Percentiles rank a stretch among this genome's conserved stretches.
Conservation (phyloP, 2,329 filamentous ascomycete species). For the Exophiala alcalophila region DNA sequence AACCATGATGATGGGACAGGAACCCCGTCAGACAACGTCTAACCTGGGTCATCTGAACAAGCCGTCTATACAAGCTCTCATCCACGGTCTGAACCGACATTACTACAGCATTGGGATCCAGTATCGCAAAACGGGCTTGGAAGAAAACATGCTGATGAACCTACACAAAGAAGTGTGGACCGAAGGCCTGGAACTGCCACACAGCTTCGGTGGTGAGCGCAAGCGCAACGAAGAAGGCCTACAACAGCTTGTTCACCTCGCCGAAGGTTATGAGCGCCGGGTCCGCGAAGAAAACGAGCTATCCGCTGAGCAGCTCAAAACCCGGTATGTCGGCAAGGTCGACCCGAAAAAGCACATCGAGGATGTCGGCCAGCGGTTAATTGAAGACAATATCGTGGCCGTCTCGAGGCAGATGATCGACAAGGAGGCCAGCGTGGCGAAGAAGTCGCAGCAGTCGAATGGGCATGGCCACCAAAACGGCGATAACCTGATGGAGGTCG, state of each 20-base stretch:
- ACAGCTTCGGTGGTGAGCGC: conserved; percentile 86
- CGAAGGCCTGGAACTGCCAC: conserved; percentile 92
- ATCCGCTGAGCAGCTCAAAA: conserved; percentile 96
- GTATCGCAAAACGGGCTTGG: conserved; percentile 93
- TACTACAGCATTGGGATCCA: conserved; percentile 99
- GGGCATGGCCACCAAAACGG: conserved; percentile 47
- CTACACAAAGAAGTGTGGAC: conserved; percentile 99
- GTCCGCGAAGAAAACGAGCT: conserved; percentile 98
- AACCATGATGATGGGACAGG: conserved; percentile 95
- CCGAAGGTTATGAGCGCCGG: conserved; percentile 96
- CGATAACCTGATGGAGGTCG: conserved; percentile 64
- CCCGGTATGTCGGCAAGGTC: conserved; percentile 96
- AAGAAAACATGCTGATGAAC: conserved; percentile 99
- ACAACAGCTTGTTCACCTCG: conserved; percentile 80
- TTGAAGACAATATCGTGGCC: conserved; percentile 98
- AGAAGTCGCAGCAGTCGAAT: conserved; percentile 55
- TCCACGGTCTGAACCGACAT: conserved; percentile 95
- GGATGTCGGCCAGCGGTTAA: conserved; percentile 91
- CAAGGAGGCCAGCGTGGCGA: conserved; percentile 92
- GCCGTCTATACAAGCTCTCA: conserved; percentile 98
- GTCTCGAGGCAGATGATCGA: conserved; percentile 99
- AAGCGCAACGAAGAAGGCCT: conserved; percentile 82
- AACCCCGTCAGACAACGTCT: conserved; percentile 94
- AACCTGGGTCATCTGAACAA: conserved; percentile 98
- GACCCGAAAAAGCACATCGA: conserved; percentile 99